Conservation (phyloP, 306 rosid genomes). For the Notholithocarpus densiflorus region DNA sequence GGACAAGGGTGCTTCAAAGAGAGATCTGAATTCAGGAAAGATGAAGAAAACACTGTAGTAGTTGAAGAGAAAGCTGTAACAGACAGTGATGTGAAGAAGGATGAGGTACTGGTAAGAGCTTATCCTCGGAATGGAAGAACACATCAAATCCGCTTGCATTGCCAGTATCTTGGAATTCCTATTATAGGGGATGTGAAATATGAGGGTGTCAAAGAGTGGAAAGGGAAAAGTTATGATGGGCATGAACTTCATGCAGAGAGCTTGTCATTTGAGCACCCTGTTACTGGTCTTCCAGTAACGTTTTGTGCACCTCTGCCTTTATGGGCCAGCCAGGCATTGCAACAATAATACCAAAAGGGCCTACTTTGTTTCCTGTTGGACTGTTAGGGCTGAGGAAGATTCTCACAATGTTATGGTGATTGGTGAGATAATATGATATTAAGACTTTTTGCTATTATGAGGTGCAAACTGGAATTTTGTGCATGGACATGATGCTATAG, state of each 20-base stretch:
- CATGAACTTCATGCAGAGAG: conserved; percentile 96
- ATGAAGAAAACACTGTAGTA: conserved; percentile 30
- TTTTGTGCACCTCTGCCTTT: conserved; percentile 62
- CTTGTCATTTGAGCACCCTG: conserved; percentile 66
- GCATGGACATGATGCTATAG: not conserved
- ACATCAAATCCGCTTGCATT: conserved; percentile 90
- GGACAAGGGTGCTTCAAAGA: conserved; percentile 45
- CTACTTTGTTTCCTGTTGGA: not conserved
- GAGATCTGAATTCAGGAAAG: conserved; percentile 30
- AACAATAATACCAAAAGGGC: conserved; percentile 4
- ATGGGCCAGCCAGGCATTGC: conserved; percentile 56
- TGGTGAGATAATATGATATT: not conserved
- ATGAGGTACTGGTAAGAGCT: conserved; percentile 70
- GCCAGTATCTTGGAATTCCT: conserved; percentile 86
- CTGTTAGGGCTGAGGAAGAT: not conserved
- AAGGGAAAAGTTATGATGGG: conserved; percentile 37
- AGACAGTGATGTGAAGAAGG: conserved; percentile 28
- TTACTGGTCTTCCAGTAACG: conserved; percentile 47
- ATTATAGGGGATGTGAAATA: conserved; percentile 90
- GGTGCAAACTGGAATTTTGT: not conserved
- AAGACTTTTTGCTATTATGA: not conserved
- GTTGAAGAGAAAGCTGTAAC: conserved; percentile 49
- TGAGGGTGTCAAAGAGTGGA: conserved; percentile 77
- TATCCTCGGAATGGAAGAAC: conserved; percentile 83
- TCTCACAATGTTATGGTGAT: not conserved